Conservation (phyloP, 805 yeast genomes). For the Wickerhamomyces bisporus region DNA sequence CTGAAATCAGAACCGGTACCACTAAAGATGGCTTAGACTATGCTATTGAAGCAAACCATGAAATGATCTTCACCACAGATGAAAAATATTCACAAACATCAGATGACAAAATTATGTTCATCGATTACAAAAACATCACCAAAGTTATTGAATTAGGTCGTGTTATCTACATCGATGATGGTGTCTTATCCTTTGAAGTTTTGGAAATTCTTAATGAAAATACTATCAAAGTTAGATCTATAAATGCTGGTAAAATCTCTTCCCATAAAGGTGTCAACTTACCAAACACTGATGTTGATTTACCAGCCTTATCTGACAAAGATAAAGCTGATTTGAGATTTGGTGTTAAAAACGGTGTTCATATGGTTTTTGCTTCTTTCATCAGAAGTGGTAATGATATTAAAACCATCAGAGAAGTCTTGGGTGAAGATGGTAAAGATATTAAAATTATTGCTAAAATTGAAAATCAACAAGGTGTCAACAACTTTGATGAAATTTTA, state of each 20-base stretch:
- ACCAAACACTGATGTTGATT: conserved; percentile 98
- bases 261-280: conserved; percentile 99
- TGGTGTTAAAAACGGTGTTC: conserved; percentile 96
- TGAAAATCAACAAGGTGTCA: conserved; percentile 99
- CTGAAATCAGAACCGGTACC: conserved; percentile 98
- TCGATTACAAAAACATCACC: conserved; percentile 96
- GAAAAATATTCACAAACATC: conserved; percentile 65
- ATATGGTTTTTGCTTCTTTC: conserved; percentile 98
- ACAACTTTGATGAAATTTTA: conserved; percentile 97
- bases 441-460: conserved; percentile 96
- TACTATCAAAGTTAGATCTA: conserved; percentile 81
- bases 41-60: conserved; percentile 81
- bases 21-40: conserved; percentile 75
- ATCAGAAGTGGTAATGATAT: conserved; percentile 94
- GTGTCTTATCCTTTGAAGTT: conserved; percentile 94
- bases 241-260: conserved; percentile 92
- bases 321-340: conserved; percentile 87
- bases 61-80: conserved; percentile 91
- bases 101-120: conserved; percentile 77
- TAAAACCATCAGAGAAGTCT: conserved; percentile 81
- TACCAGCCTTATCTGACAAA: conserved; percentile 97
- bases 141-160: conserved; percentile 86
- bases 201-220: conserved; percentile 71
- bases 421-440: conserved; percentile 95
- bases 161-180: conserved; percentile 94